Evolutionary conservation across 2,329 filamentous ascomycete genomes (phyloP).

Genomic region (Rutstroemia sp.): DNA sequence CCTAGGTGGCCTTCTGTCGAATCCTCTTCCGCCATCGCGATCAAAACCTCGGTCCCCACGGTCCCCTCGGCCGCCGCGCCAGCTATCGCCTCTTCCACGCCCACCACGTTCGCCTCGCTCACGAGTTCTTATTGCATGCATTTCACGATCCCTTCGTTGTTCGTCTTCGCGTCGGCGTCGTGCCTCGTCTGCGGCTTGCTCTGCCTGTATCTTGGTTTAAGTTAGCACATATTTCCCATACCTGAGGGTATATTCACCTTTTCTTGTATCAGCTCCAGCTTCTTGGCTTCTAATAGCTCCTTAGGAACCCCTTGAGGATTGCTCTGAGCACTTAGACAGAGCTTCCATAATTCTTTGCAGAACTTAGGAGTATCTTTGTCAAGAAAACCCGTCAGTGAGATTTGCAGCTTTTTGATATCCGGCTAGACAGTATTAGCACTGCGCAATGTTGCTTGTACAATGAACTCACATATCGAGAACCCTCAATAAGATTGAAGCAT

Average conservation of each 20-base stretch:
- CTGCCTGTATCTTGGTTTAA: conserved; percentile 63
- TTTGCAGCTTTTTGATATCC: conserved; percentile 91
- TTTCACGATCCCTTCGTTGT: conserved; percentile 62
- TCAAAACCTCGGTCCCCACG: conserved; percentile 39
- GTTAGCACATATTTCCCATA: conserved; percentile 11
- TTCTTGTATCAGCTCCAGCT: conserved; percentile 87
- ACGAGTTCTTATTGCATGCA: conserved; percentile 59
- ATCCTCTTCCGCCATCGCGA: conserved; percentile 35
- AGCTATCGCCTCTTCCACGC: conserved; percentile 41
- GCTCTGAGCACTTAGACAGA: conserved; percentile 82
- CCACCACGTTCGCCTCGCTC: conserved; percentile 43
- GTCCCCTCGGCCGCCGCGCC: conserved; percentile 33
- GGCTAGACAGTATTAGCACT: conserved; percentile 50
- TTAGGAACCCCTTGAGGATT: conserved; percentile 89
- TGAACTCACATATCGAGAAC: conserved; percentile 60
- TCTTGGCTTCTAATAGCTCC: conserved; percentile 92
- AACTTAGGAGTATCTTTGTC: conserved; percentile 85
- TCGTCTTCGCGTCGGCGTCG: conserved; percentile 65
- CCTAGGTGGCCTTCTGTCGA: conserved; percentile 38
- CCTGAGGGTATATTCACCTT: conserved; percentile 53
- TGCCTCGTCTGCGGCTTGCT: conserved; percentile 70
- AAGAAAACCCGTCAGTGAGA: conserved; percentile 89
- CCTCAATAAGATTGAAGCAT: conserved; percentile 63
- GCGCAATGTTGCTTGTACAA: conserved; percentile 5
- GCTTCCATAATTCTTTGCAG: conserved; percentile 88